Conservation (phyloP, 768 basidiomycete species). For the Mycena rebaudengoi region DNA sequence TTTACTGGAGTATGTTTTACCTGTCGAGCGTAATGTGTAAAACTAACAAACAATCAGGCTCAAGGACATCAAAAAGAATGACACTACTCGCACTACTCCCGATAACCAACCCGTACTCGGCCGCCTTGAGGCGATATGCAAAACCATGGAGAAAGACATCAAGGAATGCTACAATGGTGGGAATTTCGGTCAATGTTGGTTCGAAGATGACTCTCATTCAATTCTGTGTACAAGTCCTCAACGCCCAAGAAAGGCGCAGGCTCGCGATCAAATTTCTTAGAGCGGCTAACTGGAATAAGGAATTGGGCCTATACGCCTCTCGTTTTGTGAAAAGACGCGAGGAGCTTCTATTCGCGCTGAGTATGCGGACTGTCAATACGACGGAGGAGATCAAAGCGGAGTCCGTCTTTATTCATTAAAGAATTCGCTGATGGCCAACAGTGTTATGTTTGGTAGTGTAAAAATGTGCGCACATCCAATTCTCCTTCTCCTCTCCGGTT, state of each 20-base stretch:
- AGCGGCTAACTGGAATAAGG: constrained; percentile 1
- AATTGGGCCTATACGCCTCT: background rate
- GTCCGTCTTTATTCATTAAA: background rate
- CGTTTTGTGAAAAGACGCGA: background rate
- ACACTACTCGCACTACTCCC: background rate
- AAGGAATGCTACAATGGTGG: constrained; percentile 7
- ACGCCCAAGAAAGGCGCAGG: background rate
- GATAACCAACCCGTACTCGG: background rate
- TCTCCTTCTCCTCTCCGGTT: no score
- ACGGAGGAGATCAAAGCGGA: background rate
- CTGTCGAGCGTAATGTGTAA: no score
- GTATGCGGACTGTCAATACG: background rate
- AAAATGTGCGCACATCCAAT: no score
- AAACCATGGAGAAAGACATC: constrained; percentile 4
- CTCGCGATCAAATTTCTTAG: background rate
- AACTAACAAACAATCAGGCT: background rate
- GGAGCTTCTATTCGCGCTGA: background rate
- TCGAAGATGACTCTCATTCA: no score
- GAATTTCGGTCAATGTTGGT: no score
- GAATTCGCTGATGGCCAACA: no score
- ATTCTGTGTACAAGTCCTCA: background rate
- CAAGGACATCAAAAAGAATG: background rate
- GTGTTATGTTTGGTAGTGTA: no score
- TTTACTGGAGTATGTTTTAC: no score
- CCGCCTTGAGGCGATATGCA: background rate